A percentile compares a stretch with the other conserved stretches of the same genome.
Conservation (phyloP, 805 yeast species). For the Torulaspora indica region DNA sequence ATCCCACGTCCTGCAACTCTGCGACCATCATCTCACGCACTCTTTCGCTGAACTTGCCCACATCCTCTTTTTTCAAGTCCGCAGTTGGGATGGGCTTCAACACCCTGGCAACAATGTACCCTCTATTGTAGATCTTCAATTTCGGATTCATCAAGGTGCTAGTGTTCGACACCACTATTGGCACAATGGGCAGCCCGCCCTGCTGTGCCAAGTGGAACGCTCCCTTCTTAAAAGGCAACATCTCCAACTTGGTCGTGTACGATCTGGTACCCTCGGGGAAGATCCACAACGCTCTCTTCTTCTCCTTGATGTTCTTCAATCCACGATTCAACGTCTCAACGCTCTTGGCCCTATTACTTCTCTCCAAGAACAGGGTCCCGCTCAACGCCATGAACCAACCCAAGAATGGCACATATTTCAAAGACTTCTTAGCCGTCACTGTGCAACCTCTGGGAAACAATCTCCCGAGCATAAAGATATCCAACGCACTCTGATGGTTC, state of each 20-base stretch:
- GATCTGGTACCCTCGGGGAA: constrained; percentile 99
- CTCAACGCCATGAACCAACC: constrained; percentile 96
- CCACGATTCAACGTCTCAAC: constrained; percentile 70
- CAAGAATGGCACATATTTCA: constrained; percentile 79
- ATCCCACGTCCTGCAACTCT: constrained; percentile 38
- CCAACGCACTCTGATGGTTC: constrained; percentile 89
- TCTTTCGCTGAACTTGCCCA: constrained; percentile 52
- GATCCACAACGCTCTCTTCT: constrained; percentile 74
- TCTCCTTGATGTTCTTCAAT: constrained; percentile 51
- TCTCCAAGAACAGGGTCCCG: constrained; percentile 87
- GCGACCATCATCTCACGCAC: constrained; percentile 55
- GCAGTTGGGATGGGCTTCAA: constrained; percentile 75
- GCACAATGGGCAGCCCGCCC: constrained; percentile 84
- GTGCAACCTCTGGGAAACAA: constrained; percentile 84
- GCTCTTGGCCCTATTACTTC: constrained; percentile 72
- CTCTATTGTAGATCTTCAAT: constrained; percentile 62
- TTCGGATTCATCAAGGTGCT: constrained; percentile 63
- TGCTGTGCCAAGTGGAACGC: constrained; percentile 97
- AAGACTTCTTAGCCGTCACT: constrained; percentile 84
- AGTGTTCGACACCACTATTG: constrained; percentile 83
- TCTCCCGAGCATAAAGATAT: constrained; percentile 73
- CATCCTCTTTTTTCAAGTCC: constrained; percentile 66
- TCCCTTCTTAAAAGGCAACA: constrained; percentile 92
- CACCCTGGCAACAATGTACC: constrained; percentile 73
- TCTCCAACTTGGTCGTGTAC: constrained; percentile 56